Percentiles rank a stretch among this genome's conserved stretches.
Conservation (phyloP, 768 basidiomycete genomes). For the Leccinum subgranulosum region DNA sequence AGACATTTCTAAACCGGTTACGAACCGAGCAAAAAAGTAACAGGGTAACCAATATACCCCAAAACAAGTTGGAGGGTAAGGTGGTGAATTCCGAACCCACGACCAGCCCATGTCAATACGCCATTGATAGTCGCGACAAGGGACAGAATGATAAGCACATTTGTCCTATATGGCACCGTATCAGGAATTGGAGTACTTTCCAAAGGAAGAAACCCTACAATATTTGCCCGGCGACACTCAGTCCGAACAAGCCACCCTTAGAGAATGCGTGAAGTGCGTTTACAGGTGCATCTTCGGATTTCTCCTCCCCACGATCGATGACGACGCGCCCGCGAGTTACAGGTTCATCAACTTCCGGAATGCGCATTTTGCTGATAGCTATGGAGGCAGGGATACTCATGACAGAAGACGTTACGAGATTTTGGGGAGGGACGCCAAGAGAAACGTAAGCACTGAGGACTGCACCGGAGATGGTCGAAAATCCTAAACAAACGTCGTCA, state of each 20-base stretch:
- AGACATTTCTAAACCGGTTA: not conserved
- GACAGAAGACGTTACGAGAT: slow-evolving; percentile 82
- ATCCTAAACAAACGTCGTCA: slow-evolving; percentile 38
- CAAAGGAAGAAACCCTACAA: slow-evolving; percentile 43
- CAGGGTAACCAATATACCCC: slow-evolving; percentile 85
- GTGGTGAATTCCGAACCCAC: slow-evolving; percentile 76
- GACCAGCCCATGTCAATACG: slow-evolving; percentile 84
- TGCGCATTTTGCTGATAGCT: slow-evolving; percentile 83
- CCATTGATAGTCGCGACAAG: slow-evolving; percentile 82
- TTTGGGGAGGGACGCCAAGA: slow-evolving; percentile 74
- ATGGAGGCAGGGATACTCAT: slow-evolving; percentile 97
- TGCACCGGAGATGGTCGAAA: slow-evolving; percentile 91
- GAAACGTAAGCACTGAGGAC: slow-evolving; percentile 82
- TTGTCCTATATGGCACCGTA: slow-evolving; percentile 45
- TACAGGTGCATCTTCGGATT: slow-evolving; percentile 52
- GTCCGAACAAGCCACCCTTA: slow-evolving; percentile 79
- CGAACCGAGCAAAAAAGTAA: slow-evolving; percentile 69
- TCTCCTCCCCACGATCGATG: slow-evolving; percentile 70
- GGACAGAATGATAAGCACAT: slow-evolving; percentile 81
- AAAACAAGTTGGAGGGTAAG: slow-evolving; percentile 83
- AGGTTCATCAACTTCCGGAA: slow-evolving; percentile 83
- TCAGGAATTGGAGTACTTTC: slow-evolving; percentile 8
- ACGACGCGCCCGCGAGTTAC: slow-evolving; percentile 79
- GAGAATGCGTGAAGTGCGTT: slow-evolving; percentile 91
- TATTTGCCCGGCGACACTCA: slow-evolving; percentile 85